A percentile compares a stretch with the other conserved stretches of the same genome.
phyloP scores from a whole-genome alignment of 1,139 yeast genomes.

The Arxiozyma heterogenica region DNA sequence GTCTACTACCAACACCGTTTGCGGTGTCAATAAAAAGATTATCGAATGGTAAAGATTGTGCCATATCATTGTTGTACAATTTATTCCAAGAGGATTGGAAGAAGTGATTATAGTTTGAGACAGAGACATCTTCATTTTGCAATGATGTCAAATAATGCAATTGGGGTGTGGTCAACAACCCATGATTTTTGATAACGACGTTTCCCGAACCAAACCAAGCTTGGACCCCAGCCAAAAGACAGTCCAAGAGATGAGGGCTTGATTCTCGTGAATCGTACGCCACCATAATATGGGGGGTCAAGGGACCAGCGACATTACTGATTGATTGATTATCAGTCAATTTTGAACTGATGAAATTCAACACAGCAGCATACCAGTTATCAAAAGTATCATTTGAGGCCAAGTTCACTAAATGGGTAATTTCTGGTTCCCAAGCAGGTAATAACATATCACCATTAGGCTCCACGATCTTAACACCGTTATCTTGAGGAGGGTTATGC shows the following conservation, averaged over 20 bases:
- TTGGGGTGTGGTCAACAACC: constrained; percentile 85
- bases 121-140: constrained; percentile 37
- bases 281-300: constrained; percentile 36
- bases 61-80: constrained; percentile 25
- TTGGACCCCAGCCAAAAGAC: constrained; percentile 61
- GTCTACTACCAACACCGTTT: constrained; percentile 92
- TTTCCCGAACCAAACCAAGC: constrained; percentile 35
- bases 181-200: constrained; percentile 41
- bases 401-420: constrained; percentile 74
- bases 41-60: constrained; percentile 30
- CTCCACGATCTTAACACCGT: constrained; percentile 93
- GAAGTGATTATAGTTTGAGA: constrained; percentile 54
- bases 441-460: constrained; percentile 92
- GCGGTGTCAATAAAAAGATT: constrained; percentile 74
- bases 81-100: constrained; percentile 41
- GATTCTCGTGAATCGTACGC: constrained; percentile 74
- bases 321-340: no score
- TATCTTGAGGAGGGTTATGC: constrained; percentile 90
- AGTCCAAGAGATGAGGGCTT: constrained; percentile 54
- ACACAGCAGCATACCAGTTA: constrained; percentile 27
- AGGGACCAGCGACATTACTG: neutral
- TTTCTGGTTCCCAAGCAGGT: constrained; percentile 73
- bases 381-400: constrained; percentile 23
- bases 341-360: constrained; percentile 16
- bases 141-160: constrained; percentile 73